Evolutionary conservation across 169 alveolate genomes (phyloP), one percentile per base, ranked within the genome.

Genomic region (Hepatocystis sp.): DNA sequence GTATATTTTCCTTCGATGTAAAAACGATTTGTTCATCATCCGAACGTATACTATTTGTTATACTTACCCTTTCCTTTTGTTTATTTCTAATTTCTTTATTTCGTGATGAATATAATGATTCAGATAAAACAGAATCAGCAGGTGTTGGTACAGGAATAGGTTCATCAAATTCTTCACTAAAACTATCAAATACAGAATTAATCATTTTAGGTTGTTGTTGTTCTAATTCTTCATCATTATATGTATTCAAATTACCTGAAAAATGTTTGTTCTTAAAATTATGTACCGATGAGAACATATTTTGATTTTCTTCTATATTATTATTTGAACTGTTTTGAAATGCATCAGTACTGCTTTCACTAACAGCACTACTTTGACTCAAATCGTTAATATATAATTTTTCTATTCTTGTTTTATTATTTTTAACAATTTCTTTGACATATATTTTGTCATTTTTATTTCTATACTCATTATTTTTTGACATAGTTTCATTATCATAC

Each of bases 101-200:
- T 0, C 13, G 39, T 32, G 86, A 40, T 28, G 86, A 71, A 30
- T 3, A 15, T 51, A 71, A 28, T 27, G 34, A 27, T 42, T 58
- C 46, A 30, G 86, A 71, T 23, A 71, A 55, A 56, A 56, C 44
- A 3, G 86, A 71, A 3, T 34, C 86, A 19, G 76, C 86, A 13
- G 86, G 86, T 19, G 86, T 56, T 25, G 86, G 86, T 17, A 44
- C 71, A 21, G 86, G 44, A 42, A 71, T 34, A n/a, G 76, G 64
- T 36, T 58, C 36, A n/a, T 56, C 55, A 13, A 71, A 71, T 61
- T 71, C 86, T 19, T 71, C 86, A 71, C 58, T 71, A 63, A 71
- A 71, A 36, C 86, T 71, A 49, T 71, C 86, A 25, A 71, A 25
- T 42, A 76, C 55, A 46, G 52, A 71, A 34, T 46, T 19, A 28